Conservation (phyloP, 352 stramenopile genomes). For the Pythium brachiatum region DNA sequence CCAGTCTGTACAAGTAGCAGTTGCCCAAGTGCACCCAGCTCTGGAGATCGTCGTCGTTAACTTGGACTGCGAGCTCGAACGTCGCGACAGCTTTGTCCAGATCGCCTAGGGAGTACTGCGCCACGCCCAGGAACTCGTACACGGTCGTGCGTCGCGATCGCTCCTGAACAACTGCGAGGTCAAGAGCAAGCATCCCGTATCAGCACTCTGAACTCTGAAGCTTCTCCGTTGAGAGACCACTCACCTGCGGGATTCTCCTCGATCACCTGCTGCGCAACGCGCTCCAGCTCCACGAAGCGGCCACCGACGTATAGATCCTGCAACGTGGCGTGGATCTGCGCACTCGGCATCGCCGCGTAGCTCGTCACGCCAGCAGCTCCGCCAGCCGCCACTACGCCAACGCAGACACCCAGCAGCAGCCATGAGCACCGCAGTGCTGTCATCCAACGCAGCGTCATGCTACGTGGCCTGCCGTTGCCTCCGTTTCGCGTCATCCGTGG, state of each 20-base stretch:
- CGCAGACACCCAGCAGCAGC: not conserved
- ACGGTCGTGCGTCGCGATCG: slow-evolving; percentile 36
- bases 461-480: not conserved
- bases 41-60: slow-evolving; percentile 42
- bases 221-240: not conserved
- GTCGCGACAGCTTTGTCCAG: slow-evolving; percentile 51
- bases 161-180: not conserved
- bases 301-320: slow-evolving; percentile 34
- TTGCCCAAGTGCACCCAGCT: slow-evolving; percentile 72
- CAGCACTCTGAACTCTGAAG: not conserved
- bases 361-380: not conserved
- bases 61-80: slow-evolving; percentile 53
- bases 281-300: slow-evolving; percentile 51
- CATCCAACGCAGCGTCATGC: not conserved
- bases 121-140: slow-evolving; percentile 67
- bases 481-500: not conserved
- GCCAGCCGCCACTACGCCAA: not conserved
- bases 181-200: not conserved
- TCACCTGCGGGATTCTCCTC: slow-evolving; percentile 38
- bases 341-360: slow-evolving; percentile 17
- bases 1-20: slow-evolving; percentile 58
- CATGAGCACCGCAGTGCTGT: not conserved
- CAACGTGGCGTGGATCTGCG: slow-evolving; percentile 37
- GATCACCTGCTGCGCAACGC: slow-evolving; percentile 37
- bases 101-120: slow-evolving; percentile 67